Conservation (phyloP, 2,329 filamentous ascomycete genomes). For the Capronia americana region DNA sequence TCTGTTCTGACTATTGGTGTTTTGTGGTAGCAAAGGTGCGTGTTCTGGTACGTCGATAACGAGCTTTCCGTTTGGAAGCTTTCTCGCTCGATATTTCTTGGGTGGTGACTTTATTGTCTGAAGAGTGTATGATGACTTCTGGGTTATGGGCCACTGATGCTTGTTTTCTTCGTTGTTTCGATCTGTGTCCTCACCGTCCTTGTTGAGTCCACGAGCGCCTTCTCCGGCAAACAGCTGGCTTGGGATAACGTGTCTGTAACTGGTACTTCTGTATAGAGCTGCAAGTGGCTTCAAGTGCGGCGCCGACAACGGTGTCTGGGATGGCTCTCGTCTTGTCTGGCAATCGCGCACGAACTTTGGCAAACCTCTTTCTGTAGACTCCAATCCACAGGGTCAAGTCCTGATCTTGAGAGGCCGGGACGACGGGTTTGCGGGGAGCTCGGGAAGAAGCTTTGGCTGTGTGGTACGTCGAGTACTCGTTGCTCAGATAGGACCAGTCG, state of each 20-base stretch:
- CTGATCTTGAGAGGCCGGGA: neutral
- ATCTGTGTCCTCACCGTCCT: neutral
- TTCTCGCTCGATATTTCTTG: neutral
- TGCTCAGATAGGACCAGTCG: neutral
- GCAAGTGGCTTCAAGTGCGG: conserved; percentile 3
- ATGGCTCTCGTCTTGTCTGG: conserved; percentile 12
- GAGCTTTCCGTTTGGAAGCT: conserved; percentile 27
- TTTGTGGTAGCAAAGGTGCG: conserved; percentile 2
- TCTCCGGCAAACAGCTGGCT: neutral
- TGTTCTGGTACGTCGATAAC: conserved; percentile 13
- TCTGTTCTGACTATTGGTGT: neutral
- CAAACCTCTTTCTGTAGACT: conserved; percentile 24
- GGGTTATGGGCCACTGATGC: neutral
- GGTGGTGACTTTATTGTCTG: neutral
- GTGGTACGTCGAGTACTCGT: neutral
- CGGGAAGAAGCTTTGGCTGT: conserved; percentile 15
- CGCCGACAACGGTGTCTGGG: neutral
- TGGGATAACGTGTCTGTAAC: conserved; percentile 2
- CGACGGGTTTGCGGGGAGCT: conserved; percentile 25
- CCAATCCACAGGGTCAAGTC: conserved; percentile 24
- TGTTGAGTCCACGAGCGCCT: neutral
- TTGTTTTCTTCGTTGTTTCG: neutral
- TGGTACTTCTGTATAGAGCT: neutral
- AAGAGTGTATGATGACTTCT: conserved; percentile 1
- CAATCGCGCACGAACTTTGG: neutral